phyloP scores from a whole-genome alignment of 257 asterid species.

The Leptodermis oblonga region DNA sequence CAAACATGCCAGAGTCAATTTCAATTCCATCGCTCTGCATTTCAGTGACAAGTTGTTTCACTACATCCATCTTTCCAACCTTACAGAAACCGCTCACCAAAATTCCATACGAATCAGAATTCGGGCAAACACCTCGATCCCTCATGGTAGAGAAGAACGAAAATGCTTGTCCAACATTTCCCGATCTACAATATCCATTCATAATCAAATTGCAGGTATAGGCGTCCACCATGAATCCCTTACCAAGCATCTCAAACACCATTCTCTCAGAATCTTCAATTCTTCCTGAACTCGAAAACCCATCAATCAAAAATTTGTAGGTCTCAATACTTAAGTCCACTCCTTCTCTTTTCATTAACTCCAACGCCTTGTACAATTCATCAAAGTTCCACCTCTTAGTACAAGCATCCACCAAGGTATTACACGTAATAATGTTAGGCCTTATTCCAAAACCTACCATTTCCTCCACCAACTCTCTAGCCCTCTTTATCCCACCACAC shows the following conservation, averaged over 20 bases:
- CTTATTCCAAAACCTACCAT: constrained; percentile 28
- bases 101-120: constrained; percentile 27
- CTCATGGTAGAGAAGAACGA: constrained; percentile 21
- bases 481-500: constrained; percentile 31
- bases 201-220: constrained; percentile 30
- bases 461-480: constrained; percentile 37
- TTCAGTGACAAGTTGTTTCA: constrained; percentile 20
- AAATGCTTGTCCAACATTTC: constrained; percentile 22
- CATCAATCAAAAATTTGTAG: constrained; percentile 29
- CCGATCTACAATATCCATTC: constrained; percentile 36
- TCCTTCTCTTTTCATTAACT: constrained; percentile 26
- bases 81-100: constrained; percentile 24
- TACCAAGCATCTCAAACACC: constrained; percentile 34
- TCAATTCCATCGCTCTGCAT: constrained; percentile 25
- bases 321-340: constrained; percentile 32
- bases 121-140: constrained; percentile 14
- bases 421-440: constrained; percentile 39
- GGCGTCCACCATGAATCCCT: constrained; percentile 28
- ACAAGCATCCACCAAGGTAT: constrained; percentile 35
- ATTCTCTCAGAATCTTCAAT: constrained; percentile 31
- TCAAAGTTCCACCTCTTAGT: constrained; percentile 40
- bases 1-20: constrained; percentile 18
- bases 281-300: constrained; percentile 39
- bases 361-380: constrained; percentile 25
- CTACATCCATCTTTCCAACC: constrained; percentile 20